These are phyloP conservation scores for Sarocladiaceae sp. DNA, from an alignment of 2,329 filamentous ascomycete genomes.

Conservation along the genomic window DNA sequence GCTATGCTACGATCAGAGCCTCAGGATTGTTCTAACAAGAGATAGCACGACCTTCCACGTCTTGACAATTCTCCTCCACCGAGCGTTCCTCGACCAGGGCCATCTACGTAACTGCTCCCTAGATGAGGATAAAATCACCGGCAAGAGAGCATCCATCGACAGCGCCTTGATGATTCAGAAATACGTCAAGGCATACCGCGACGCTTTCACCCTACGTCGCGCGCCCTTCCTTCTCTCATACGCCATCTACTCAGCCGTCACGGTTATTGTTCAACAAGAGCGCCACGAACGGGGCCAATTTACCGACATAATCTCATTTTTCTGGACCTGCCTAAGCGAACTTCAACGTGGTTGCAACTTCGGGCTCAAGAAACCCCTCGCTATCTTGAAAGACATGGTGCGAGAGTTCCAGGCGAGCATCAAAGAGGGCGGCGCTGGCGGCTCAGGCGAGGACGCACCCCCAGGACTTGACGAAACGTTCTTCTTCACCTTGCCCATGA, in stretches of 20 bases:
- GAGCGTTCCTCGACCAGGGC: conserved; percentile 33
- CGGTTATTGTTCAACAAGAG: conserved; percentile 25
- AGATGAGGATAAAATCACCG: conserved; percentile 17
- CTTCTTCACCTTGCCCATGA: conserved; percentile 3
- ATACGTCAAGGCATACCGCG: conserved; percentile 28
- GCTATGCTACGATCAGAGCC: not conserved
- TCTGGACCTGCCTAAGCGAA: conserved; percentile 29
- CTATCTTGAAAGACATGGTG: conserved; percentile 26
- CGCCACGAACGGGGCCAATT: conserved; percentile 23
- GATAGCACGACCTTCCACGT: conserved; percentile 30
- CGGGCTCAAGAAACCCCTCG: conserved; percentile 28
- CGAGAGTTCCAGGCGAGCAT: conserved; percentile 23
- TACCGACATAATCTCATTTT: conserved; percentile 28
- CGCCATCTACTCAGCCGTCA: conserved; percentile 30
- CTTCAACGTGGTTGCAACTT: conserved; percentile 28
- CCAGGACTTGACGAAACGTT: not conserved
- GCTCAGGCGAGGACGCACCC: not conserved
- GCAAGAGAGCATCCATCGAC: conserved; percentile 23
- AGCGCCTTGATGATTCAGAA: conserved; percentile 30
- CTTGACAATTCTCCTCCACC: conserved; percentile 36
- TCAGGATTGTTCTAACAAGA: conserved; percentile 9
- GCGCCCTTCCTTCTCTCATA: conserved; percentile 36
- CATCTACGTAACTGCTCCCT: conserved; percentile 23
- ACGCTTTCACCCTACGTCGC: conserved; percentile 30
- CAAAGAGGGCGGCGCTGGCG: conserved; percentile 17